phyloP scores from a whole-genome alignment of 805 yeast genomes.

The Trichomonascus vanleenenianus region DNA sequence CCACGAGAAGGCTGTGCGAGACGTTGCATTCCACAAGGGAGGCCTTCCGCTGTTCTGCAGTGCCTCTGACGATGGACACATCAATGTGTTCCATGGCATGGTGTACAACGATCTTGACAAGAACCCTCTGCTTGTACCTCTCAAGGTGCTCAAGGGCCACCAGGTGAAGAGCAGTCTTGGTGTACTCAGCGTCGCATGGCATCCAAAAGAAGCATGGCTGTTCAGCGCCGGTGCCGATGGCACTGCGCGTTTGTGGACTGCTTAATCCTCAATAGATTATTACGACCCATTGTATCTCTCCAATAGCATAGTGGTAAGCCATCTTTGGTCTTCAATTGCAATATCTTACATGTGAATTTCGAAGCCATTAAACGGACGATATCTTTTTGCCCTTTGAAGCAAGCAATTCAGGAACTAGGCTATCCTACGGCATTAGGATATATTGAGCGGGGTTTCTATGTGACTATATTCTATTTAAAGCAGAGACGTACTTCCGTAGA shows the following conservation, averaged over 20 bases:
- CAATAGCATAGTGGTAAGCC: too few species aligned
- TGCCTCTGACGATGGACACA: conserved; percentile 88
- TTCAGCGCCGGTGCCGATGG: conserved; percentile 97
- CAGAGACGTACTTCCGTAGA: too few species aligned
- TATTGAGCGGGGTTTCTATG: too few species aligned
- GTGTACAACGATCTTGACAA: conserved; percentile 94
- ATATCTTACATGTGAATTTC: background rate
- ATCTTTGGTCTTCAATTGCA: too few species aligned
- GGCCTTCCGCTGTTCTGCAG: conserved; percentile 86
- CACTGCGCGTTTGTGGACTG: conserved; percentile 93
- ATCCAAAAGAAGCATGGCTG: conserved; percentile 97
- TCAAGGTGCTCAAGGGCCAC: conserved; percentile 91
- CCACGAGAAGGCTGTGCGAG: conserved; percentile 90
- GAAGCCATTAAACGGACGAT: background rate
- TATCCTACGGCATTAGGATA: too few species aligned
- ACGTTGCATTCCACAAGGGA: conserved; percentile 77
- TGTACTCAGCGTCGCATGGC: conserved; percentile 85
- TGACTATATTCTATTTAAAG: too few species aligned
- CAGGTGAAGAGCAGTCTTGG: conserved; percentile 73
- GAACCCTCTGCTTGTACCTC: conserved; percentile 90
- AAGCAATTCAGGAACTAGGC: too few species aligned
- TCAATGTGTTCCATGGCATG: conserved; percentile 93
- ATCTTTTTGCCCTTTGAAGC: too few species aligned
- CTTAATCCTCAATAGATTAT: conserved; percentile 32
- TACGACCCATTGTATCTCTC: too few species aligned